phyloP scores from a whole-genome alignment of 768 basidiomycete genomes.

The Panellus pusillus region DNA sequence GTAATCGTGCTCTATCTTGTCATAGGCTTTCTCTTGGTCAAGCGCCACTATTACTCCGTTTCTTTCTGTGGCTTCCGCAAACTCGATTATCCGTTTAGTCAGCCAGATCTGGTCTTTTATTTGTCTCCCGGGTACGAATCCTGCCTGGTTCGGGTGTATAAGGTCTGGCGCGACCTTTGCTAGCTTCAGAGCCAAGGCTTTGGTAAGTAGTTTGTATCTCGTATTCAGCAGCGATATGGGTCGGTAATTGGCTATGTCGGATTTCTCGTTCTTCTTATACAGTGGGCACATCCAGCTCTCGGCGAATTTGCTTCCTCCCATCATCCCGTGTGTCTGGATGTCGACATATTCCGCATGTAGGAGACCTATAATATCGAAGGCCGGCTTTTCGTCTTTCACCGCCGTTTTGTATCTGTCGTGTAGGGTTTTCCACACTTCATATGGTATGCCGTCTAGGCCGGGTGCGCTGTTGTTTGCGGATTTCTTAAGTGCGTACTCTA shows the following conservation, averaged over 20 bases:
- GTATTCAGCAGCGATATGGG: slow-evolving; percentile 24
- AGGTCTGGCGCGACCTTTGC: slow-evolving; percentile 10
- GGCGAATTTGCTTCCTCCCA: slow-evolving; percentile 3
- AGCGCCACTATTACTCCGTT: slow-evolving; percentile 6
- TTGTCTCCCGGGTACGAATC: slow-evolving; percentile 21
- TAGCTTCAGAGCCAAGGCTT: slow-evolving; percentile 17
- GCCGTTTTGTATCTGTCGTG: neutral
- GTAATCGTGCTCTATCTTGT: slow-evolving; percentile 12
- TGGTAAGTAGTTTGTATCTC: slow-evolving; percentile 21
- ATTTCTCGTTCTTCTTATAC: slow-evolving; percentile 32
- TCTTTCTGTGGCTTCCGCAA: slow-evolving; percentile 14
- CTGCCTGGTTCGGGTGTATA: slow-evolving; percentile 28
- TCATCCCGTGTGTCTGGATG: slow-evolving; percentile 13
- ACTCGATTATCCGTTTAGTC: slow-evolving; percentile 14
- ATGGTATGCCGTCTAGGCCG: slow-evolving; percentile 19
- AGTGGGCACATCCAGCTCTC: slow-evolving; percentile 28
- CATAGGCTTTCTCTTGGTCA: too few species aligned
- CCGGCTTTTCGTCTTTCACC: neutral
- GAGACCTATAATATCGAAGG: slow-evolving; percentile 8
- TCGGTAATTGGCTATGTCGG: slow-evolving; percentile 23
- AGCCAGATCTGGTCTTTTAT: slow-evolving; percentile 28
- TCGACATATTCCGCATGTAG: slow-evolving; percentile 10
- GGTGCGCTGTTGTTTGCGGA: slow-evolving; percentile 11
- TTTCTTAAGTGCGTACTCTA: slow-evolving; percentile 1
- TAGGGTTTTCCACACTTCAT: slow-evolving; percentile 20